A percentile compares a stretch with the other conserved stretches of the same genome.
Conservation (phyloP, 2,329 filamentous ascomycete species). For the Juglanconis sp. region DNA sequence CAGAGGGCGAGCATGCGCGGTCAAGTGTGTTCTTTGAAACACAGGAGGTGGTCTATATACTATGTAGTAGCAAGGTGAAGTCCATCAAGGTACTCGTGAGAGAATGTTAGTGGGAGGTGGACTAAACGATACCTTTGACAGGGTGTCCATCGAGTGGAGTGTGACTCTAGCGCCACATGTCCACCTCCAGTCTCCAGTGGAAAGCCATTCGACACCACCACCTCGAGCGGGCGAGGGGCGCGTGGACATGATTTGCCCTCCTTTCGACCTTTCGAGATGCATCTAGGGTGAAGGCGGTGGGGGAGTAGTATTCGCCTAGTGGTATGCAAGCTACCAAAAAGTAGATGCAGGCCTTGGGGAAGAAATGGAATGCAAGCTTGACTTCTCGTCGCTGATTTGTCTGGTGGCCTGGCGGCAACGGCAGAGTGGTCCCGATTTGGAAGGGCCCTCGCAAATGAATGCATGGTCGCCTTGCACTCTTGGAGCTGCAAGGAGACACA, state of each 20-base stretch:
- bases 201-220: not conserved
- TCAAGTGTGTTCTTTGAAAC: not conserved
- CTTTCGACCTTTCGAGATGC: not conserved
- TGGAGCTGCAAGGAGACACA: not conserved
- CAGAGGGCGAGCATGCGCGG: not conserved
- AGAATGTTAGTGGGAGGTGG: not conserved
- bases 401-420: not conserved
- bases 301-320: not conserved
- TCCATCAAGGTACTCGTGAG: constrained; percentile 4
- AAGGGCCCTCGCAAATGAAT: not conserved
- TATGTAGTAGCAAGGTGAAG: not conserved
- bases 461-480: not conserved
- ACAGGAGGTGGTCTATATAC: not conserved
- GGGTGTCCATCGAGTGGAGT: not conserved
- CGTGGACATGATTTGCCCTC: not conserved
- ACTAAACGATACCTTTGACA: not conserved
- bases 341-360: not conserved
- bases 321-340: not conserved
- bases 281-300: not conserved
- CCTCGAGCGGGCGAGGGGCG: not conserved
- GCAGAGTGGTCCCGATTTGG: not conserved
- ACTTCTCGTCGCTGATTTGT: not conserved
- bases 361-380: not conserved
- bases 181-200: too few species aligned
- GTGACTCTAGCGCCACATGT: not conserved